These are phyloP conservation scores for Kodamaea lidongshanica DNA, from an alignment of 805 yeast species.

Conservation along the genomic window DNA sequence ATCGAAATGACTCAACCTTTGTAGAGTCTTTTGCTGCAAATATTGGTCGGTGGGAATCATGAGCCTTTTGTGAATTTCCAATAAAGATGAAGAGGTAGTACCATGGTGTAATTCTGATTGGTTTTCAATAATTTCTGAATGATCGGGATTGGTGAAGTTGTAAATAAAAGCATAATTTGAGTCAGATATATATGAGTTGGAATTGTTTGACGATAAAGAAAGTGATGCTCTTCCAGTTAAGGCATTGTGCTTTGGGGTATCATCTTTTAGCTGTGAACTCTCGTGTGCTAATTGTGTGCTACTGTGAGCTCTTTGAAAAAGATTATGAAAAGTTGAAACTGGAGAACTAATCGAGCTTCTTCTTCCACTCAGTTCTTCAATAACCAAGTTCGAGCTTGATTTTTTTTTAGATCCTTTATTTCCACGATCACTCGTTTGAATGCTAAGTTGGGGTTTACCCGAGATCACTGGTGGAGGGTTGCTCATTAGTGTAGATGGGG, in stretches of 20 bases:
- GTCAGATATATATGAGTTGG: slow-evolving; percentile 29
- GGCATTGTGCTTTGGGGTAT: slow-evolving; percentile 6
- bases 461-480: slow-evolving; percentile 4
- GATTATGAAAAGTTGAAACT: slow-evolving; percentile 25
- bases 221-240: slow-evolving; percentile 17
- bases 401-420: slow-evolving; percentile 21
- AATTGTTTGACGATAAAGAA: slow-evolving; percentile 29
- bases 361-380: slow-evolving; percentile 12
- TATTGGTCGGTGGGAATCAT: slow-evolving; percentile 33
- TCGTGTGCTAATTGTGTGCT: slow-evolving; percentile 11
- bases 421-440: slow-evolving; percentile 25
- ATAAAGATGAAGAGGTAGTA: slow-evolving; percentile 9
- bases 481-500: background rate
- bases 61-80: slow-evolving; percentile 25
- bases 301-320: slow-evolving; percentile 26
- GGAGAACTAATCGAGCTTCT: slow-evolving; percentile 27
- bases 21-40: slow-evolving; percentile 16
- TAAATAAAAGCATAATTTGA: slow-evolving; percentile 24
- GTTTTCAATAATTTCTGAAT: slow-evolving; percentile 15
- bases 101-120: slow-evolving; percentile 1
- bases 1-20: slow-evolving; percentile 13
- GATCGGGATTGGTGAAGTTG: slow-evolving; percentile 30
- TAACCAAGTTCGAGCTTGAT: slow-evolving; percentile 15
- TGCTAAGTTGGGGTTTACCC: slow-evolving; percentile 22
- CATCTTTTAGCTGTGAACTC: slow-evolving; percentile 13